Conservation (phyloP, 352 stramenopile genomes). For the Phytophthora podocarpi region DNA sequence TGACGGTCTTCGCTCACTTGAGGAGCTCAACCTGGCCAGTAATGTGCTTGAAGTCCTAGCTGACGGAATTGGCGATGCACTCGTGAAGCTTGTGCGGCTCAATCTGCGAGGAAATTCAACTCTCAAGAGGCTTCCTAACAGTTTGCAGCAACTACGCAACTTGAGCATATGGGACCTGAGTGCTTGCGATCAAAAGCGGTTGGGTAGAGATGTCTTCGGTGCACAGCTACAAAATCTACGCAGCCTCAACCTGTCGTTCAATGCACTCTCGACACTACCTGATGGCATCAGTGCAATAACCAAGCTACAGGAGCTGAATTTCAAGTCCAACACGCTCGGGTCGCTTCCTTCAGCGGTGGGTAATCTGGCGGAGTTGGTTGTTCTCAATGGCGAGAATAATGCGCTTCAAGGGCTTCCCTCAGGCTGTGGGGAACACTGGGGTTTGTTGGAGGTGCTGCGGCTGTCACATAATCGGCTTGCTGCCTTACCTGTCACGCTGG, state of each 20-base stretch:
- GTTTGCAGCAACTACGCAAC: slow-evolving; percentile 43
- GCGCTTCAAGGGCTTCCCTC: slow-evolving; percentile 40
- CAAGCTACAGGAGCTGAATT: slow-evolving; percentile 50
- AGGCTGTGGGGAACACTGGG: slow-evolving; percentile 30
- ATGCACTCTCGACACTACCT: slow-evolving; percentile 45
- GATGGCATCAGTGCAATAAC: slow-evolving; percentile 43
- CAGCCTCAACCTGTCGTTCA: slow-evolving; percentile 51
- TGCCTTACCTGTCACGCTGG: slow-evolving; percentile 48
- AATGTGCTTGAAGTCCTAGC: slow-evolving; percentile 49
- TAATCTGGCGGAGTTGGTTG: slow-evolving; percentile 38
- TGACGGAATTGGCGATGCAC: slow-evolving; percentile 40
- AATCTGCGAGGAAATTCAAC: slow-evolving; percentile 43
- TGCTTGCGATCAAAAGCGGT: slow-evolving; percentile 51
- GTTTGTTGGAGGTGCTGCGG: slow-evolving; percentile 36
- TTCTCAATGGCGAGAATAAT: slow-evolving; percentile 48
- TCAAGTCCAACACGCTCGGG: slow-evolving; percentile 43
- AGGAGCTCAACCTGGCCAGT: slow-evolving; percentile 58
- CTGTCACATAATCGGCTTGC: slow-evolving; percentile 56
- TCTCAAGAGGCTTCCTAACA: slow-evolving; percentile 49
- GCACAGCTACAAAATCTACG: slow-evolving; percentile 34
- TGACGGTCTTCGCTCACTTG: slow-evolving; percentile 38
- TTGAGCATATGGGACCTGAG: slow-evolving; percentile 51
- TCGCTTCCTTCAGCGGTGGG: slow-evolving; percentile 33
- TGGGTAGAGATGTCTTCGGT: slow-evolving; percentile 59
- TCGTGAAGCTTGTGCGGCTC: slow-evolving; percentile 45